A percentile compares a stretch with the other conserved stretches of the same genome.
Conservation (phyloP, 169 alveolate species). For the Babesia sp. region DNA sequence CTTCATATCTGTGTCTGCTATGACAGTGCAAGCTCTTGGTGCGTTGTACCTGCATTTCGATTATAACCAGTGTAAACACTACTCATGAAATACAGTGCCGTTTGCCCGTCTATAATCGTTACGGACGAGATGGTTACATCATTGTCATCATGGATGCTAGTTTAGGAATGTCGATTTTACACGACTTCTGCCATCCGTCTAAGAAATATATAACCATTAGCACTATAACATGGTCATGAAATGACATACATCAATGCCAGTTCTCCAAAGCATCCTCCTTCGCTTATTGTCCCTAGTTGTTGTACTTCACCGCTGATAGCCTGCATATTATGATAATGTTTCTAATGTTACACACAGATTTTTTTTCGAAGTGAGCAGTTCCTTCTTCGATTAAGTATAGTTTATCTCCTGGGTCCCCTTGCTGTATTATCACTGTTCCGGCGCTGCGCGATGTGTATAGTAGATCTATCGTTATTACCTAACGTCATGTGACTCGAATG, state of each 20-base stretch:
- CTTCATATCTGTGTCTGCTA: slow-evolving; percentile 84
- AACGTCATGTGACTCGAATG: slow-evolving; percentile 47
- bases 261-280: slow-evolving; percentile 96
- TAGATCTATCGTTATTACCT: not conserved
- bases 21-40: slow-evolving; percentile 95
- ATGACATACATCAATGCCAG: slow-evolving; percentile 84
- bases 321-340: not conserved
- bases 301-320: slow-evolving; percentile 75
- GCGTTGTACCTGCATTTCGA: slow-evolving; percentile 83
- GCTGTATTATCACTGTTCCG: slow-evolving; percentile 80
- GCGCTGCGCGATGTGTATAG: slow-evolving; percentile 22
- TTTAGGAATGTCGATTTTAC: too few relatives aligned
- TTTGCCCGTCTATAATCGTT: too few relatives aligned
- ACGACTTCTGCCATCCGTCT: too few relatives aligned
- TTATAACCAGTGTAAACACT: too few relatives aligned
- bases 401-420: slow-evolving; percentile 96
- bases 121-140: too few relatives aligned
- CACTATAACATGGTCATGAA: too few relatives aligned
- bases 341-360: slow-evolving; percentile 12
- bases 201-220: too few relatives aligned
- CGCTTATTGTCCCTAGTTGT: slow-evolving; percentile 72
- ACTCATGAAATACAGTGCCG: too few relatives aligned
- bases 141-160: too few relatives aligned
- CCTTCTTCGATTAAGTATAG: slow-evolving; percentile 90
- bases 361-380: slow-evolving; percentile 83